Conservation (phyloP, 2,329 filamentous ascomycete species). For the Ceratocystis diversiconidia region DNA sequence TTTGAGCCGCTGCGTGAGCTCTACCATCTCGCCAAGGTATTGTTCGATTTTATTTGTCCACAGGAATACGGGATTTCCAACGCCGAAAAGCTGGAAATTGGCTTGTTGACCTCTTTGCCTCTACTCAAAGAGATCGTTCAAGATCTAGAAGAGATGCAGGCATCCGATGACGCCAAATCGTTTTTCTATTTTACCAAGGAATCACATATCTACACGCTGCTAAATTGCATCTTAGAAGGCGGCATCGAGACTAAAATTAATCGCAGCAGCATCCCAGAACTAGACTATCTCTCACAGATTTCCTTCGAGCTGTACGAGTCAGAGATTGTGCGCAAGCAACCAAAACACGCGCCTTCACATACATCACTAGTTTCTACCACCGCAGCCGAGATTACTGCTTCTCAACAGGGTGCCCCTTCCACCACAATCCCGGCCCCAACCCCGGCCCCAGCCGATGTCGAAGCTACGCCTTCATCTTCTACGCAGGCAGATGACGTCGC, state of each 20-base stretch:
- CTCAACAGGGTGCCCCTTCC: background rate
- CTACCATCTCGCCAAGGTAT: slow-evolving; percentile 82
- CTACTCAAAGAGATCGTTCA: slow-evolving; percentile 93
- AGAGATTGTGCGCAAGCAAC: slow-evolving; percentile 46
- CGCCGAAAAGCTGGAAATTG: slow-evolving; percentile 95
- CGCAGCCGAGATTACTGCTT: background rate
- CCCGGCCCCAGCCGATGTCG: background rate
- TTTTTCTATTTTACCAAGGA: slow-evolving; percentile 99
- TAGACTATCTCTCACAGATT: slow-evolving; percentile 95
- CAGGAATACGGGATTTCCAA: slow-evolving; percentile 97
- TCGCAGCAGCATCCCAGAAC: slow-evolving; percentile 84
- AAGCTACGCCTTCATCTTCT: background rate
- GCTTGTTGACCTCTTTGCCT: slow-evolving; percentile 81
- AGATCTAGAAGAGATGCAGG: slow-evolving; percentile 93
- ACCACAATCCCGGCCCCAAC: background rate
- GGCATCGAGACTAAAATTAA: slow-evolving; percentile 95
- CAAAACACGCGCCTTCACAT: slow-evolving; percentile 26
- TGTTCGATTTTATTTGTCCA: slow-evolving; percentile 97
- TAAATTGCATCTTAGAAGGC: slow-evolving; percentile 95
- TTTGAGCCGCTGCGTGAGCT: slow-evolving; percentile 83
- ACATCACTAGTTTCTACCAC: slow-evolving; percentile 15
- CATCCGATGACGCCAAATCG: slow-evolving; percentile 80
- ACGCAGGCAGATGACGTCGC: background rate
- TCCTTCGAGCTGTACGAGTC: slow-evolving; percentile 97
- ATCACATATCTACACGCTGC: slow-evolving; percentile 92